phyloP scores from a whole-genome alignment of 371 early-diverging fungal species.

The Parasitella parasitica region DNA sequence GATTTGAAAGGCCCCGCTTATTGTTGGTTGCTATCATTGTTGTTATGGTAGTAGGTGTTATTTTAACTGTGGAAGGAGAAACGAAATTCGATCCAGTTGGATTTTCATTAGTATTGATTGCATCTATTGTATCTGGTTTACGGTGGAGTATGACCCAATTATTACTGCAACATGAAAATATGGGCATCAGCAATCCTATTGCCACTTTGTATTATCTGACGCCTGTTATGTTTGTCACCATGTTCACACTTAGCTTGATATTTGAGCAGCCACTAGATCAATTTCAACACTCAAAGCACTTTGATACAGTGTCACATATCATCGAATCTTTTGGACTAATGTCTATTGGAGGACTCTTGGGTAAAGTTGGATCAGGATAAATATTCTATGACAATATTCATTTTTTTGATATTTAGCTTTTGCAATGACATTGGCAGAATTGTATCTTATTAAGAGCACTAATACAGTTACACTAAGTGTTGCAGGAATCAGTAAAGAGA shows the following conservation, averaged over 20 bases:
- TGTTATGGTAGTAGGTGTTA: conserved; percentile 79
- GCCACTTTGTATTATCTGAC: conserved; percentile 70
- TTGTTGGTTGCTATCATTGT: conserved; percentile 69
- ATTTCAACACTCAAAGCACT: conserved; percentile 48
- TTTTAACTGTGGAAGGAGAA: conserved; percentile 79
- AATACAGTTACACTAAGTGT: conserved; percentile 85
- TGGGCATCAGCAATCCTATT: conserved; percentile 75
- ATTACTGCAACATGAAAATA: conserved; percentile 60
- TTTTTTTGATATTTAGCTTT: conserved; percentile 56
- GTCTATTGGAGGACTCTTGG: conserved; percentile 70
- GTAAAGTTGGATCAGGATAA: conserved; percentile 9
- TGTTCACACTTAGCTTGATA: conserved; percentile 45
- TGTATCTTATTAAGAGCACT: conserved; percentile 75
- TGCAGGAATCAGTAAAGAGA: conserved; percentile 83
- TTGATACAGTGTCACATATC: conserved; percentile 36
- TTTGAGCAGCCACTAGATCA: conserved; percentile 61
- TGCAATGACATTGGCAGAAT: conserved; percentile 83
- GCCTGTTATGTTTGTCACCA: conserved; percentile 68
- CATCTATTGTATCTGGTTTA: conserved; percentile 78
- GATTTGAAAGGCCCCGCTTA: conserved; percentile 73
- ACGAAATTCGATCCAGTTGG: conserved; percentile 71
- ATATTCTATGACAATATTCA: neutral
- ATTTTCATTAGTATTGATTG: conserved; percentile 61
- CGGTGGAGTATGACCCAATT: conserved; percentile 86
- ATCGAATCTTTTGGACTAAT: conserved; percentile 54